Conservation (phyloP, 805 yeast species). For the Phaffomyces thermotolerans region DNA sequence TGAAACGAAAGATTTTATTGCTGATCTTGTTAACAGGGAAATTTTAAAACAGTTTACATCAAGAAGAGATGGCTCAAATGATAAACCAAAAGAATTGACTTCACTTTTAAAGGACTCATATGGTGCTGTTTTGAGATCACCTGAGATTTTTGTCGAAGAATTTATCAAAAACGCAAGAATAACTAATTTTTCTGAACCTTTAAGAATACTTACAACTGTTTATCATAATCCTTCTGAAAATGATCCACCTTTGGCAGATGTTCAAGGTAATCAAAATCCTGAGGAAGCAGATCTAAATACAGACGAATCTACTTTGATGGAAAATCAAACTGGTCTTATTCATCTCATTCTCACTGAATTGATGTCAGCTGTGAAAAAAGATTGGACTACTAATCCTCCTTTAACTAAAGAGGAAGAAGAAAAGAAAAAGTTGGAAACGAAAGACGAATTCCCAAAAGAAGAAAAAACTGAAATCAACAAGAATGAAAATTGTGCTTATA, state of each 20-base stretch:
- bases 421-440: constrained; percentile 26
- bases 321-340: constrained; percentile 49
- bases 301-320: constrained; percentile 8
- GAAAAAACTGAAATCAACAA: constrained; percentile 31
- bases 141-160: constrained; percentile 40
- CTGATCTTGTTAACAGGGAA: constrained; percentile 43
- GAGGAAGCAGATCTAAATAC: constrained; percentile 2
- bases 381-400: constrained; percentile 34
- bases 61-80: constrained; percentile 21
- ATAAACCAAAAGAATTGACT: constrained; percentile 37
- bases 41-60: constrained; percentile 36
- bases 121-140: constrained; percentile 39
- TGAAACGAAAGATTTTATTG: constrained; percentile 50
- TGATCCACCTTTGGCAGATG: constrained; percentile 20
- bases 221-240: constrained; percentile 14
- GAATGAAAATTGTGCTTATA: constrained; percentile 56
- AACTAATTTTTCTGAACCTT: constrained; percentile 36
- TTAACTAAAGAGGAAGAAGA: constrained; percentile 19
- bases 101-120: constrained; percentile 43
- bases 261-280: constrained; percentile 10
- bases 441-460: constrained; percentile 20
- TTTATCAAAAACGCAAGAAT: constrained; percentile 36
- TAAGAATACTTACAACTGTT: constrained; percentile 21
- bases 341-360: constrained; percentile 58
- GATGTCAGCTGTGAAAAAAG: constrained; percentile 39